Conservation (phyloP, 805 yeast genomes). For the Suhomyces sp. region DNA sequence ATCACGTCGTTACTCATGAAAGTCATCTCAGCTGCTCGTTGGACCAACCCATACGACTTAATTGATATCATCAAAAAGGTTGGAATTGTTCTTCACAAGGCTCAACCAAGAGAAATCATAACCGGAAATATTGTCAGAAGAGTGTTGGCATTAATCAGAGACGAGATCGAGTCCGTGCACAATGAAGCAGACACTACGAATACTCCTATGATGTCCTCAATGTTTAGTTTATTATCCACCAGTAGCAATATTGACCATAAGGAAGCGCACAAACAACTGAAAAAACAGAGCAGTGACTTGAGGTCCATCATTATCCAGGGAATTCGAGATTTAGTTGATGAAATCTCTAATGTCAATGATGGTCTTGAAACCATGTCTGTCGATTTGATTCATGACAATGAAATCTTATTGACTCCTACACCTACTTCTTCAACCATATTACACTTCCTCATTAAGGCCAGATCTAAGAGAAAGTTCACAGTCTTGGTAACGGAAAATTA, state of each 20-base stretch:
- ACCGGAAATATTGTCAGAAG: slow-evolving; percentile 91
- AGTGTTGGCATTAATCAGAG: slow-evolving; percentile 81
- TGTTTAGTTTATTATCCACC: slow-evolving; percentile 82
- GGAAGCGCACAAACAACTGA: slow-evolving; percentile 28
- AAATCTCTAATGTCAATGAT: slow-evolving; percentile 83
- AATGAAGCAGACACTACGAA: slow-evolving; percentile 22
- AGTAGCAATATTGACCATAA: slow-evolving; percentile 23
- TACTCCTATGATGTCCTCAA: slow-evolving; percentile 68
- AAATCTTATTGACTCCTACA: slow-evolving; percentile 84
- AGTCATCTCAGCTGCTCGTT: slow-evolving; percentile 84
- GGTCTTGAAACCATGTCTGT: slow-evolving; percentile 88
- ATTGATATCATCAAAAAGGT: slow-evolving; percentile 69
- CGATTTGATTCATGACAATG: slow-evolving; percentile 92
- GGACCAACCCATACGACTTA: slow-evolving; percentile 76
- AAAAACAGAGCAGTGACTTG: slow-evolving; percentile 57
- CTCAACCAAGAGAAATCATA: slow-evolving; percentile 86
- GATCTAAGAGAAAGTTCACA: slow-evolving; percentile 85
- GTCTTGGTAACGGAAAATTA: slow-evolving; percentile 89
- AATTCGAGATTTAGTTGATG: slow-evolving; percentile 88
- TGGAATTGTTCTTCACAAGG: slow-evolving; percentile 67
- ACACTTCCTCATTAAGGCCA: slow-evolving; percentile 81
- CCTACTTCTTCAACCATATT: slow-evolving; percentile 89
- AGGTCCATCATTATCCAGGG: slow-evolving; percentile 89
- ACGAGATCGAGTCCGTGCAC: slow-evolving; percentile 64
- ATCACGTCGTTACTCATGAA: slow-evolving; percentile 85